These are phyloP conservation scores for Daldinia sp. DNA, from an alignment of 2,329 filamentous ascomycete species.

Conservation along the genomic window DNA sequence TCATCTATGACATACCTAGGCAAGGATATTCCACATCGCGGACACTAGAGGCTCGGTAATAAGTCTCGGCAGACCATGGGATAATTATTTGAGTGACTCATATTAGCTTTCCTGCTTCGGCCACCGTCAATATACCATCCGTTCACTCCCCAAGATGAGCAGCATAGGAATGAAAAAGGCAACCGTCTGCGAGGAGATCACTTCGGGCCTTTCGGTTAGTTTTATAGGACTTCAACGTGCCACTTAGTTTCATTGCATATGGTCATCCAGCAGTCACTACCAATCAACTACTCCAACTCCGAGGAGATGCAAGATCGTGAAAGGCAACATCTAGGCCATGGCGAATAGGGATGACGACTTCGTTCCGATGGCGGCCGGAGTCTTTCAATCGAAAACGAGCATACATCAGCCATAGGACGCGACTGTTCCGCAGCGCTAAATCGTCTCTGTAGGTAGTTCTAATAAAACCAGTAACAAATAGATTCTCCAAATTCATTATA, in stretches of 20 bases:
- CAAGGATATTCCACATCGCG: background rate
- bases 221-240: background rate
- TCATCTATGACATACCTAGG: background rate
- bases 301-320: slow-evolving; percentile 11
- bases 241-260: background rate
- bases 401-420: background rate
- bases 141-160: background rate
- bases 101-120: slow-evolving; percentile 10
- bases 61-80: background rate
- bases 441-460: too few relatives aligned
- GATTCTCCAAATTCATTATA: too few relatives aligned
- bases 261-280: background rate
- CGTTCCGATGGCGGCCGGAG: background rate
- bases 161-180: background rate
- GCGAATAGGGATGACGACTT: background rate
- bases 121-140: background rate
- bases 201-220: background rate
- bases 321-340: background rate
- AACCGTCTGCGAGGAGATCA: background rate
- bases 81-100: slow-evolving; percentile 22
- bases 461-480: too few relatives aligned
- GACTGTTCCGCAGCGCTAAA: background rate
- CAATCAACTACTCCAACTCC: slow-evolving; percentile 1
- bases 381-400: background rate
- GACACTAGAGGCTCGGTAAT: background rate